These are phyloP conservation scores for Cucurbita argyrosperma DNA, from an alignment of 306 rosid genomes.

Conservation along the genomic window DNA sequence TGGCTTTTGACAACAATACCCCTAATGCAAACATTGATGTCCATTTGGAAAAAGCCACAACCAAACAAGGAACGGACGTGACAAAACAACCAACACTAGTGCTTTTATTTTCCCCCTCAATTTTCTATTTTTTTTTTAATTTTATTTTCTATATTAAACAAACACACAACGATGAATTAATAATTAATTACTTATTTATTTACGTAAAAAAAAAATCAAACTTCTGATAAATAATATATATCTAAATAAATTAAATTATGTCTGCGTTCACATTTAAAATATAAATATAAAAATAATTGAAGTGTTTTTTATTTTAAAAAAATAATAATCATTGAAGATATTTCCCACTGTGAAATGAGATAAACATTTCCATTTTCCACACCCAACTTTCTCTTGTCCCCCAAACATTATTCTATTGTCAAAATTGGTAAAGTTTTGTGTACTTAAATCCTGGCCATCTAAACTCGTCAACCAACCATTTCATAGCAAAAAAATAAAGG, in stretches of 20 bases:
- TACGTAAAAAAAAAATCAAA: no score
- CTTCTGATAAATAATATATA: no score
- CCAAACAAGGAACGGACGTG: not conserved
- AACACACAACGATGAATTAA: not conserved
- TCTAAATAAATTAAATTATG: no score
- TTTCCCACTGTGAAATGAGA: not conserved
- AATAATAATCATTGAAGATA: not conserved
- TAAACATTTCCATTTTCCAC: not conserved
- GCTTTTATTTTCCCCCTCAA: not conserved
- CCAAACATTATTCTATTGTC: conserved; percentile 2
- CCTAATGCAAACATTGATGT: not conserved
- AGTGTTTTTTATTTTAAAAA: not conserved
- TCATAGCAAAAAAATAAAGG: not conserved
- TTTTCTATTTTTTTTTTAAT: not conserved
- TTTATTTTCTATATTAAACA: not conserved
- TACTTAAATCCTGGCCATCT: not conserved
- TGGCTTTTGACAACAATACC: not conserved
- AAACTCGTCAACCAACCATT: not conserved
- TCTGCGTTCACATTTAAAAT: not conserved
- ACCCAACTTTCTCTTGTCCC: conserved; percentile 6
- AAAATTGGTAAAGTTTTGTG: not conserved
- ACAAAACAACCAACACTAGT: not conserved
- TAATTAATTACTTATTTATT: not conserved
- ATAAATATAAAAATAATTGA: not conserved
- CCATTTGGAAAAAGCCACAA: not conserved